Conservation (phyloP, 352 stramenopile species). For the Nothophytophthora sp. region DNA sequence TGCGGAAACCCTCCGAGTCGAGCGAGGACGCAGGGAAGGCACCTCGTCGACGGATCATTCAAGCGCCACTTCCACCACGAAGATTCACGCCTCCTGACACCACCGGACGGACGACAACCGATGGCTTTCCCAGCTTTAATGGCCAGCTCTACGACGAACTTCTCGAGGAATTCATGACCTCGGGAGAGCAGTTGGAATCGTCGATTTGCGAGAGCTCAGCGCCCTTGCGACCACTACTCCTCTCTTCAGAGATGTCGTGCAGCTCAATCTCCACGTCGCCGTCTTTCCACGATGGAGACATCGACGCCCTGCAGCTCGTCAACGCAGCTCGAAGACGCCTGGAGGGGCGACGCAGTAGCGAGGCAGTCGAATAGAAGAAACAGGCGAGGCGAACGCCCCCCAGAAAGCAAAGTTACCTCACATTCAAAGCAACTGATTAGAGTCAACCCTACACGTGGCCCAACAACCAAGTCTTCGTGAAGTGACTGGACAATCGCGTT, state of each 20-base stretch:
- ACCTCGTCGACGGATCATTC: constrained; percentile 29
- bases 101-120: background rate
- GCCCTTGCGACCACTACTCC: background rate
- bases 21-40: constrained; percentile 32
- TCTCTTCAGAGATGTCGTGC: constrained; percentile 8
- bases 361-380: constrained; percentile 8
- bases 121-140: constrained; percentile 38
- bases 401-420: background rate
- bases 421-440: background rate
- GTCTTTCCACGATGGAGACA: constrained; percentile 30
- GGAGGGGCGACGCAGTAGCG: constrained; percentile 18
- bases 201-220: constrained; percentile 5
- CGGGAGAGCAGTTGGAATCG: constrained; percentile 7
- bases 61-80: constrained; percentile 26
- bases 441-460: background rate
- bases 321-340: constrained; percentile 39
- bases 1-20: constrained; percentile 44
- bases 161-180: constrained; percentile 19
- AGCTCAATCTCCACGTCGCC: constrained; percentile 13
- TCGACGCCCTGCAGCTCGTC: constrained; percentile 29
- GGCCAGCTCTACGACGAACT: constrained; percentile 32
- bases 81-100: background rate
- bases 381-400: constrained; percentile 1
- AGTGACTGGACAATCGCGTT: background rate
- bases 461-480: background rate